These are phyloP conservation scores for Rhynchosporium graminicola DNA, from an alignment of 2,329 filamentous ascomycete genomes.

Conservation along the genomic window DNA sequence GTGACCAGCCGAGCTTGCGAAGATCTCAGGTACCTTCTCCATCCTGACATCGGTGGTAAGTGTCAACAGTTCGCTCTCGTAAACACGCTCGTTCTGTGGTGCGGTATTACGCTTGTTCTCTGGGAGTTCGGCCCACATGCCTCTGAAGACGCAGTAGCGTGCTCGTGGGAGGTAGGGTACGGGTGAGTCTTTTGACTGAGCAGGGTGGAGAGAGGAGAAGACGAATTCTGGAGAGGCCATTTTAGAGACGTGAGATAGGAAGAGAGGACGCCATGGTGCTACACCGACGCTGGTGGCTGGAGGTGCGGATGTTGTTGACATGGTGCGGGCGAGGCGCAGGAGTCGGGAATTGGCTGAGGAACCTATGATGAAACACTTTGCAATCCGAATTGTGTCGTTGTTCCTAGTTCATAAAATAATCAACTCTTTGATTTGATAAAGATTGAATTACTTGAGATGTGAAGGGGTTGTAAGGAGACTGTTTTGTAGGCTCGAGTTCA, in stretches of 20 bases:
- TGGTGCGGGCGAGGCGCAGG: constrained; percentile 36
- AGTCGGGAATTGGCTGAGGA: constrained; percentile 35
- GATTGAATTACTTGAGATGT: not conserved
- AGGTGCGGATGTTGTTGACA: constrained; percentile 36
- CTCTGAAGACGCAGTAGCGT: constrained; percentile 81
- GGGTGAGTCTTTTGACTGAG: constrained; percentile 42
- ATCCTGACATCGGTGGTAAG: constrained; percentile 89
- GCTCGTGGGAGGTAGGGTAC: constrained; percentile 53
- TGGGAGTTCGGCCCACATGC: constrained; percentile 76
- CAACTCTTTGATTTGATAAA: not conserved
- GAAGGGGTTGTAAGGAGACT: no score
- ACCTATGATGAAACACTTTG: constrained; percentile 32
- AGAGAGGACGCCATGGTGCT: constrained; percentile 41
- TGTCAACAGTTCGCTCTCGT: constrained; percentile 74
- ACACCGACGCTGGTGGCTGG: constrained; percentile 29
- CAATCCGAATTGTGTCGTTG: not conserved
- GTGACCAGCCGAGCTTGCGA: constrained; percentile 50
- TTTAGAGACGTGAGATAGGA: constrained; percentile 40
- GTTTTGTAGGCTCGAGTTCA: not conserved
- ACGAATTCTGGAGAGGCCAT: constrained; percentile 44
- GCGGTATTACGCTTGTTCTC: constrained; percentile 73
- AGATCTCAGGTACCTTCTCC: constrained; percentile 77
- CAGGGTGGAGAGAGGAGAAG: constrained; percentile 48
- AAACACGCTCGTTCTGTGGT: constrained; percentile 68
- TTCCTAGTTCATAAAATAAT: not conserved